phyloP scores from a whole-genome alignment of 1,284 basidiomycete species.

The Thecaphora frezii region DNA sequence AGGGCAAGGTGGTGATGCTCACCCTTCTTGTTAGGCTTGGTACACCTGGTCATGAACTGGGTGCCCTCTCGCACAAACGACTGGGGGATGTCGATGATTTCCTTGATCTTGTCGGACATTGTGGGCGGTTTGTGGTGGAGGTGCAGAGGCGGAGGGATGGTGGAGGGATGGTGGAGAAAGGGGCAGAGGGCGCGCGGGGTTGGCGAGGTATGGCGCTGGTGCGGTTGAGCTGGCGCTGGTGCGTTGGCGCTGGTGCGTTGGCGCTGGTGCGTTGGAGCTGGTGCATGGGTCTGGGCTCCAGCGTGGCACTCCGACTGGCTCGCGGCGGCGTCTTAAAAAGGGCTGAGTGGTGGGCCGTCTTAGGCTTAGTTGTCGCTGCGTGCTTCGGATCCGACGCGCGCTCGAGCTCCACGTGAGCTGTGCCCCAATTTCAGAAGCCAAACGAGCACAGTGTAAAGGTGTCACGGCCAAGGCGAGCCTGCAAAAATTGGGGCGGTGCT shows the following conservation, averaged over 20 bases:
- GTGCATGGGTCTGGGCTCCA: no score
- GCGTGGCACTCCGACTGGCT: no score
- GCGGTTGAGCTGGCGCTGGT: not conserved
- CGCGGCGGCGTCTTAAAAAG: no score
- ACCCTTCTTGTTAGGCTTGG: slow-evolving; percentile 96
- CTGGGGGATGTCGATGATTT: slow-evolving; percentile 87
- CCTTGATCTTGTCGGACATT: slow-evolving; percentile 88
- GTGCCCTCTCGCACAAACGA: slow-evolving; percentile 90
- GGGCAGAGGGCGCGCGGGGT: no score
- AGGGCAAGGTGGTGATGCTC: slow-evolving; percentile 2
- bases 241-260: not conserved
- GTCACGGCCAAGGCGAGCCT: no score
- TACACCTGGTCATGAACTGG: slow-evolving; percentile 94
- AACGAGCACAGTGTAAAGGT: no score
- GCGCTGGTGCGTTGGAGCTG: slow-evolving; percentile 1
- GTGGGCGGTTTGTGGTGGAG: not conserved
- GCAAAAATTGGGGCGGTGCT: no score
- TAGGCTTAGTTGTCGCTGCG: no score
- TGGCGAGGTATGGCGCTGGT: not conserved
- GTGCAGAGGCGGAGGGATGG: not conserved
- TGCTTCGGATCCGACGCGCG: no score
- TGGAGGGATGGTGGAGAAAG: not conserved
- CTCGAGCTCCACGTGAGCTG: no score
- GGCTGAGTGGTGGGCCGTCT: no score
- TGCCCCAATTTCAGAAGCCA: no score